Conservation (phyloP, 148 eudicot species). For the Persicaria tinctoria region DNA sequence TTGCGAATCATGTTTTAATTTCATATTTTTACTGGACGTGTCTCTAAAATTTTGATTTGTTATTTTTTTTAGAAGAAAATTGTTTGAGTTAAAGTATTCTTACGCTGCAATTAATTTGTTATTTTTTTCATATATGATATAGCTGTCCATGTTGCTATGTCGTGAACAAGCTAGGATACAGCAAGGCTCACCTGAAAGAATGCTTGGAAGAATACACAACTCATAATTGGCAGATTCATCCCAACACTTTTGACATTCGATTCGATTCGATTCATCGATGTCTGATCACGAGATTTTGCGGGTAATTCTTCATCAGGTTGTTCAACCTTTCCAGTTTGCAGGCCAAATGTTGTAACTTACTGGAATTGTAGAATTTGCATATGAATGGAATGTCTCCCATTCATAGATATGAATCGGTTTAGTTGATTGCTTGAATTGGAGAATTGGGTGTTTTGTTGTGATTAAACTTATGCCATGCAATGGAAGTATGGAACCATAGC, state of each 20-base stretch:
- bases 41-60: not conserved
- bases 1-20: not conserved
- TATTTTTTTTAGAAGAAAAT: not conserved
- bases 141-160: no score
- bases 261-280: slow-evolving; percentile 94
- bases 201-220: slow-evolving; percentile 95
- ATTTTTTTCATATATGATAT: no score
- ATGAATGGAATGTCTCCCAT: no score
- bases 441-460: no score
- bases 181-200: slow-evolving; percentile 91
- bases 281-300: slow-evolving; percentile 20
- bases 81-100: not conserved
- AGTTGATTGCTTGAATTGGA: no score
- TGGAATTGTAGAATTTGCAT: no score
- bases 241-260: slow-evolving; percentile 82
- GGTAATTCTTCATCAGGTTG: no score
- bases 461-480: no score
- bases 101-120: not conserved
- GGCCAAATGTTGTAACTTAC: no score
- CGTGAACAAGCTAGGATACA: slow-evolving; percentile 86
- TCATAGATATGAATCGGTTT: no score
- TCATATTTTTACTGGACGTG: not conserved
- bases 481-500: no score
- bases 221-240: slow-evolving; percentile 97
- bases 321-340: no score